Conservation (phyloP, 805 yeast genomes). For the Scheffersomyces stipitis region DNA sequence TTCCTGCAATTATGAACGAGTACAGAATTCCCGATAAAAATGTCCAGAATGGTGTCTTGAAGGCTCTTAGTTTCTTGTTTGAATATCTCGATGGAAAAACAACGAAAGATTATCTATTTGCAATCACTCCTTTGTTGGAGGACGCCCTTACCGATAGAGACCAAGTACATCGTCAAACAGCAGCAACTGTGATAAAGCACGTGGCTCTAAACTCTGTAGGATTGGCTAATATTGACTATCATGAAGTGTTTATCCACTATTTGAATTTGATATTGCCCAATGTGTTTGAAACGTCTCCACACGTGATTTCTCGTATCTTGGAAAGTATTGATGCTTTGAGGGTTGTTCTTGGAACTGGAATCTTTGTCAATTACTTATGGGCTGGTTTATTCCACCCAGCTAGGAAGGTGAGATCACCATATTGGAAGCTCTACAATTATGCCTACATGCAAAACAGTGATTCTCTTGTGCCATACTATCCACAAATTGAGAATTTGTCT, state of each 20-base stretch:
- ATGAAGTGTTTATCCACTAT: constrained; percentile 70
- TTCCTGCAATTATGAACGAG: constrained; percentile 95
- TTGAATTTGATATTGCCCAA: constrained; percentile 85
- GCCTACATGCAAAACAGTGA: constrained; percentile 75
- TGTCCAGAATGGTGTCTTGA: constrained; percentile 93
- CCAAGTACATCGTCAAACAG: constrained; percentile 92
- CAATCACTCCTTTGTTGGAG: constrained; percentile 74
- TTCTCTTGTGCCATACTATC: constrained; percentile 80
- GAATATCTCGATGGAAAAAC: constrained; percentile 81
- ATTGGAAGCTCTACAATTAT: constrained; percentile 80
- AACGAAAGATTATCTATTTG: constrained; percentile 78
- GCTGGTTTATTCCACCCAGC: constrained; percentile 95
- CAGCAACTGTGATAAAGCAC: constrained; percentile 82
- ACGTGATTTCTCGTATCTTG: constrained; percentile 77
- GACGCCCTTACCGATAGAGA: constrained; percentile 91
- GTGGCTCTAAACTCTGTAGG: constrained; percentile 80
- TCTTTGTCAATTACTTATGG: constrained; percentile 73
- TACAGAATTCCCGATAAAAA: constrained; percentile 88
- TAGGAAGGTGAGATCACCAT: constrained; percentile 74
- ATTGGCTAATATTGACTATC: constrained; percentile 62
- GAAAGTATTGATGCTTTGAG: constrained; percentile 79
- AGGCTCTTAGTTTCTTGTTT: constrained; percentile 86
- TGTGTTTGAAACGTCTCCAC: constrained; percentile 92
- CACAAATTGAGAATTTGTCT: constrained; percentile 44
- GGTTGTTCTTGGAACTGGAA: constrained; percentile 72